phyloP scores from a whole-genome alignment of 108 stramenopile genomes.

The Parietichytrium sp. region DNA sequence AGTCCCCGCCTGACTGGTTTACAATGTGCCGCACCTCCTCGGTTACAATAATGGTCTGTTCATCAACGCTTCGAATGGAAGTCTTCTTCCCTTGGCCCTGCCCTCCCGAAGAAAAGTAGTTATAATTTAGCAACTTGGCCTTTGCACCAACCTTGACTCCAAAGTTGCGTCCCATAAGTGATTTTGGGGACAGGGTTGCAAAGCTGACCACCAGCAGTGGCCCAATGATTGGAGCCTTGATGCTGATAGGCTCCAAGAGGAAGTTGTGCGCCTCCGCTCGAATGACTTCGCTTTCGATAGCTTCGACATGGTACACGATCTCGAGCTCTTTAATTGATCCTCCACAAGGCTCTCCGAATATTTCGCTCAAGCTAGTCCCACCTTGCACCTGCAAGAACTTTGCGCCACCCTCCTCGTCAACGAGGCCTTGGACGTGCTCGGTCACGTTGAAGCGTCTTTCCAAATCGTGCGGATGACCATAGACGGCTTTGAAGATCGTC shows the following conservation, averaged over 20 bases:
- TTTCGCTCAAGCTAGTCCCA: neutral
- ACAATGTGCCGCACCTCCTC: neutral
- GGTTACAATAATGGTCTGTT: neutral
- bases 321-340: neutral
- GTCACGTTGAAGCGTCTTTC: neutral
- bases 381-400: neutral
- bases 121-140: neutral
- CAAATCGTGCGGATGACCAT: conserved; percentile 21
- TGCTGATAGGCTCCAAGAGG: neutral
- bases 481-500: conserved; percentile 9
- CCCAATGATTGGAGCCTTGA: neutral
- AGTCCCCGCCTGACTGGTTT: neutral
- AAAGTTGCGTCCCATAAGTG: neutral
- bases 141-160: neutral
- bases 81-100: neutral
- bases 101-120: neutral
- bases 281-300: neutral
- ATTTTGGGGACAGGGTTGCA: neutral
- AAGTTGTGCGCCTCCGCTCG: neutral
- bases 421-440: conserved; percentile 15
- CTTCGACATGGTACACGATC: neutral
- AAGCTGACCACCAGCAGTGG: neutral
- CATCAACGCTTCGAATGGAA: neutral
- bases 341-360: conserved; percentile 11
- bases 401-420: neutral